A percentile compares a stretch with the other conserved stretches of the same genome.
phyloP scores from a whole-genome alignment of 495 filamentous ascomycete genomes.

The Penicillium cinerascens region DNA sequence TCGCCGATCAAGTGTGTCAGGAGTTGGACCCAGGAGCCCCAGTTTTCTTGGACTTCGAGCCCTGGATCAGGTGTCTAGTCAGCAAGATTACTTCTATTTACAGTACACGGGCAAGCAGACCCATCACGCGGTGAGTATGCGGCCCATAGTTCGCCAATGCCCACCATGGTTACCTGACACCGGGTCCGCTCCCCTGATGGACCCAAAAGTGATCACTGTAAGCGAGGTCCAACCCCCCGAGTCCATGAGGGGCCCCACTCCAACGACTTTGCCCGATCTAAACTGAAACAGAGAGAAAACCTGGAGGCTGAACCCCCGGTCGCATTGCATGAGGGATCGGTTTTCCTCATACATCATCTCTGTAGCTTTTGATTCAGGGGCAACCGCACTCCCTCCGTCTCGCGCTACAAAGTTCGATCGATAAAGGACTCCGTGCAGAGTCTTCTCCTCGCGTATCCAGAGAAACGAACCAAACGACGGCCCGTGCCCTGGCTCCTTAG shows the following conservation, averaged over 20 bases:
- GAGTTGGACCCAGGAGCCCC: not conserved
- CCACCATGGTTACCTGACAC: not conserved
- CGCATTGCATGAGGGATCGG: not conserved
- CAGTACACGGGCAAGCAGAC: not conserved
- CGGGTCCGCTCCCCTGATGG: too few species aligned
- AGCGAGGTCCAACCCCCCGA: not conserved
- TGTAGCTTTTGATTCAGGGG: not conserved
- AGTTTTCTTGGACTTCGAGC: not conserved
- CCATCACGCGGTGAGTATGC: not conserved
- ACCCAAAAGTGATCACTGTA: not conserved
- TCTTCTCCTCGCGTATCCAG: not conserved
- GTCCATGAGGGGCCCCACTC: not conserved
- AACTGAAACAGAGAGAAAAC: not conserved
- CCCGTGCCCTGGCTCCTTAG: constrained; percentile 6
- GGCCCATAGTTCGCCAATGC: constrained; percentile 7
- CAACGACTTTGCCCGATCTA: not conserved
- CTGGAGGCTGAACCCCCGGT: not conserved
- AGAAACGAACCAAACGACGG: not conserved
- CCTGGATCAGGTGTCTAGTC: not conserved
- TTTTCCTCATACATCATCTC: not conserved
- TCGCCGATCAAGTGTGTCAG: not conserved
- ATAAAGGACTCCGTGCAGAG: too few species aligned
- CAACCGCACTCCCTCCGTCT: too few species aligned
- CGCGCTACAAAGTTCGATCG: too few species aligned
- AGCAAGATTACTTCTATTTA: not conserved